A percentile compares a stretch with the other conserved stretches of the same genome.
Evolutionary conservation across 306 rosid genomes (phyloP).

Genomic region (Vigna trinervia): DNA sequence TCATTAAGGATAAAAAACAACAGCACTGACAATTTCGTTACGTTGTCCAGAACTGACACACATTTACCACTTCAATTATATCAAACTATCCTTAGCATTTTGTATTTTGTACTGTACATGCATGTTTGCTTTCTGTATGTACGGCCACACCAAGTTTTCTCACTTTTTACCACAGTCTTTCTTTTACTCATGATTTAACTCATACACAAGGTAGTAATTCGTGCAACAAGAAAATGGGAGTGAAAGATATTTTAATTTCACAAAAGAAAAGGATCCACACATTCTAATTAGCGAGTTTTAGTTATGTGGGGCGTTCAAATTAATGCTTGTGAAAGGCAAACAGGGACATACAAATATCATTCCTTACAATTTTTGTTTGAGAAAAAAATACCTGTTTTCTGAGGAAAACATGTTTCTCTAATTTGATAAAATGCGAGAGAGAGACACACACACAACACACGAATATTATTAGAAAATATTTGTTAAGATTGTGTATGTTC

Average conservation of each 20-base stretch:
- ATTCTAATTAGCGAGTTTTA: background rate
- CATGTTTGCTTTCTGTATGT: background rate
- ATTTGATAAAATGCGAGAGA: too few relatives aligned
- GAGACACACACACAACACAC: too few relatives aligned
- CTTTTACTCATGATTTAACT: background rate
- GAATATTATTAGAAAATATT: too few relatives aligned
- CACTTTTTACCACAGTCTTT: background rate
- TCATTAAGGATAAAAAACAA: conserved; percentile 5
- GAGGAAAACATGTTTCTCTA: too few relatives aligned
- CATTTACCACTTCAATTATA: conserved; percentile 31
- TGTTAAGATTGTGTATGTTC: background rate
- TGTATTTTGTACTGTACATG: too few relatives aligned
- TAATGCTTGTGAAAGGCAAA: background rate
- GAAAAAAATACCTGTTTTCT: too few relatives aligned
- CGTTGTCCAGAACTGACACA: background rate
- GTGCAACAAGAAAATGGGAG: background rate
- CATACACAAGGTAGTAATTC: too few relatives aligned
- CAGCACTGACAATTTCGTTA: background rate
- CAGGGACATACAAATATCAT: background rate
- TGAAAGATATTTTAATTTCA: background rate
- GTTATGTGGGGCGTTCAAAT: background rate
- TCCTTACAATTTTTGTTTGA: too few relatives aligned
- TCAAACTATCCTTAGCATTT: background rate
- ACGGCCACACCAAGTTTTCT: background rate
- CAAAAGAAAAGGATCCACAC: background rate